Percentiles rank a stretch among this genome's conserved stretches.
Conservation (phyloP, 116 monocot genomes). For the Cymodocea nodosa region DNA sequence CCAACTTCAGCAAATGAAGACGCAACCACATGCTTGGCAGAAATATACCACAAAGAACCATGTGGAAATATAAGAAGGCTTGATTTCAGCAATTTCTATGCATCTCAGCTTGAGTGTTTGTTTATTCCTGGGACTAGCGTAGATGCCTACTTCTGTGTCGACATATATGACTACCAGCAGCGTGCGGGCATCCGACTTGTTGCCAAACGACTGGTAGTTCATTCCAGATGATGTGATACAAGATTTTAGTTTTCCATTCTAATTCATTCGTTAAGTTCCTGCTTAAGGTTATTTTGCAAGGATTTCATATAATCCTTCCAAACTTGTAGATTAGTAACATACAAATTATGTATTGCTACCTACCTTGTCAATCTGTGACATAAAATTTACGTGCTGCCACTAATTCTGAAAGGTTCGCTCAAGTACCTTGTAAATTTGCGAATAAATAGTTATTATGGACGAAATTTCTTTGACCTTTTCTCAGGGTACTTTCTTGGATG, state of each 20-base stretch:
- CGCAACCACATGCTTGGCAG: conserved; percentile 30
- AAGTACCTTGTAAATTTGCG: no score
- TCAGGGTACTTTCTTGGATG: no score
- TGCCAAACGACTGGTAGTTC: conserved; percentile 53
- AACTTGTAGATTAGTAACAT: no score
- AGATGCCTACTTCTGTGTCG: conserved; percentile 57
- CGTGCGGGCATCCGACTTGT: conserved; percentile 65
- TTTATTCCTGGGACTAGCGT: conserved; percentile 44
- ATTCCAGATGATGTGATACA: conserved; percentile 12
- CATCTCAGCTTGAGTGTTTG: conserved; percentile 36
- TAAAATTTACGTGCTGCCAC: no score
- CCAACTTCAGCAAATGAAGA: conserved; percentile 34
- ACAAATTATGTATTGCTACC: no score
- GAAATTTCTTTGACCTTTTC: no score
- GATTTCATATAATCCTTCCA: no score
- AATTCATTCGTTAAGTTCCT: no score
- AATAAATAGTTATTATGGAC: no score
- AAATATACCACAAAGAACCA: conserved; percentile 62
- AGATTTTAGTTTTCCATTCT: no score
- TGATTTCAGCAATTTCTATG: conserved; percentile 34
- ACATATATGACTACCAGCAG: conserved; percentile 66
- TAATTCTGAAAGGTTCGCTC: no score
- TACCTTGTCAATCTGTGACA: not conserved
- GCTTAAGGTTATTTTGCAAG: no score
- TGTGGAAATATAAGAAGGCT: conserved; percentile 42